Percentiles rank a stretch among this genome's conserved stretches.
Evolutionary conservation across 2,329 filamentous ascomycete genomes (phyloP).

Genomic region (Fusarium keratoplasticum): DNA sequence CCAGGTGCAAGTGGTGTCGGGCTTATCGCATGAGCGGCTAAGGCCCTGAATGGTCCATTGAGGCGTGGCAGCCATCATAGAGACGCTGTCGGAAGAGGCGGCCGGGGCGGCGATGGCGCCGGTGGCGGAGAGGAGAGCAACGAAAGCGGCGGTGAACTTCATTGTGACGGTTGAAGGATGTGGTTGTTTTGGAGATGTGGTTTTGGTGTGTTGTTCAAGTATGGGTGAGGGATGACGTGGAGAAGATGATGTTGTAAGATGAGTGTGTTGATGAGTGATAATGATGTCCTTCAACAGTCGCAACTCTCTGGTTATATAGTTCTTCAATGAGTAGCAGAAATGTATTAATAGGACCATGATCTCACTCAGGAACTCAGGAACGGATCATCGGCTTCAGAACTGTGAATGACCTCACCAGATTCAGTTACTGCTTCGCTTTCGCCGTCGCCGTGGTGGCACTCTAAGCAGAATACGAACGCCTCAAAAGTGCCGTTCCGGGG

Average conservation of each 20-base stretch:
- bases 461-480: not conserved
- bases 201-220: not conserved
- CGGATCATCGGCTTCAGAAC: not conserved
- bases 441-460: not conserved
- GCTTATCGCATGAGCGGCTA: slow-evolving; percentile 53
- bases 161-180: slow-evolving; percentile 47
- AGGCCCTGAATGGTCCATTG: slow-evolving; percentile 57
- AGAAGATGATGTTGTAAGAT: not conserved
- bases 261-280: not conserved
- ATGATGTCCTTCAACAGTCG: not conserved
- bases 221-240: not conserved
- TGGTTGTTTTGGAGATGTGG: not conserved
- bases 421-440: not conserved
- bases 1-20: slow-evolving; percentile 56
- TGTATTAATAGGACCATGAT: not conserved
- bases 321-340: not conserved
- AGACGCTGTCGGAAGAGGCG: slow-evolving; percentile 41
- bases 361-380: not conserved
- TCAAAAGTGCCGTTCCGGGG: not conserved
- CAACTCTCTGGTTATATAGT: not conserved
- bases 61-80: slow-evolving; percentile 54
- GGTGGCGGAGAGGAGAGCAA: slow-evolving; percentile 46
- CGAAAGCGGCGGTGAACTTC: slow-evolving; percentile 56
- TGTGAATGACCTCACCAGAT: not conserved
- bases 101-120: slow-evolving; percentile 51